These are phyloP conservation scores for Saitozyma sp. DNA, from an alignment of 768 basidiomycete genomes.

Conservation along the genomic window DNA sequence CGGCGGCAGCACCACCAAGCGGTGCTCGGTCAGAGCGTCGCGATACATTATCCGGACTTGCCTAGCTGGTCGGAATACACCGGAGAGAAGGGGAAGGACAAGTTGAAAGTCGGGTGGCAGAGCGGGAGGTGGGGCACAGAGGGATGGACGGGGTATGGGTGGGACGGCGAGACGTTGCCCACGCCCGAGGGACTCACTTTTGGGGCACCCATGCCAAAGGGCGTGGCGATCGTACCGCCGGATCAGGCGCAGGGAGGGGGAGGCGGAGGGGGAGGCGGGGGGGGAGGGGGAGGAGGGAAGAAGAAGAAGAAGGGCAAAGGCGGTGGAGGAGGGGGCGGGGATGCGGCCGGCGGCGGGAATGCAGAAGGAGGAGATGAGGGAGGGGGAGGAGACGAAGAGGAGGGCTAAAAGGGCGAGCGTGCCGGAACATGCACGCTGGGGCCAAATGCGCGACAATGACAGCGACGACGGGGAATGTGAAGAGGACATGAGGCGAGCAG, in stretches of 20 bases:
- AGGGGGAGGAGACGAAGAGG: conserved; percentile 7
- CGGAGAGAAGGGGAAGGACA: conserved; percentile 10
- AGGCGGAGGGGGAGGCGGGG: conserved; percentile 18
- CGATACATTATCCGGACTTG: conserved; percentile 39
- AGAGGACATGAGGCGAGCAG: no score
- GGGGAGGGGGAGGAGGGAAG: conserved; percentile 9
- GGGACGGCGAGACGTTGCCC: conserved; percentile 33
- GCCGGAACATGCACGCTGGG: conserved; percentile 5
- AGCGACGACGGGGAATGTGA: no score
- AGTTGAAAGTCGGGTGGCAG: conserved; percentile 18
- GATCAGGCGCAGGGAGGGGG: conserved; percentile 5
- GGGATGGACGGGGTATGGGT: conserved; percentile 43
- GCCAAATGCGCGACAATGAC: neutral
- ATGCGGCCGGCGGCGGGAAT: conserved; percentile 8
- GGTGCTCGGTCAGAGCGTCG: conserved; percentile 22
- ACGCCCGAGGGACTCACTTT: conserved; percentile 29
- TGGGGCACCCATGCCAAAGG: conserved; percentile 29
- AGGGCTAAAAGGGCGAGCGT: conserved; percentile 4
- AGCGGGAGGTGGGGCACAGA: conserved; percentile 18
- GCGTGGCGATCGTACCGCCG: conserved; percentile 2
- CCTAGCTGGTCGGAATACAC: conserved; percentile 32
- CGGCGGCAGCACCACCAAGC: conserved; percentile 23
- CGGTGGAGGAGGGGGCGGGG: conserved; percentile 12
- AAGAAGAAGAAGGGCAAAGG: conserved; percentile 23
- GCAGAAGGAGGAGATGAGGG: conserved; percentile 10